phyloP scores from a whole-genome alignment of 2,329 filamentous ascomycete genomes.

The Colletotrichum sp. region DNA sequence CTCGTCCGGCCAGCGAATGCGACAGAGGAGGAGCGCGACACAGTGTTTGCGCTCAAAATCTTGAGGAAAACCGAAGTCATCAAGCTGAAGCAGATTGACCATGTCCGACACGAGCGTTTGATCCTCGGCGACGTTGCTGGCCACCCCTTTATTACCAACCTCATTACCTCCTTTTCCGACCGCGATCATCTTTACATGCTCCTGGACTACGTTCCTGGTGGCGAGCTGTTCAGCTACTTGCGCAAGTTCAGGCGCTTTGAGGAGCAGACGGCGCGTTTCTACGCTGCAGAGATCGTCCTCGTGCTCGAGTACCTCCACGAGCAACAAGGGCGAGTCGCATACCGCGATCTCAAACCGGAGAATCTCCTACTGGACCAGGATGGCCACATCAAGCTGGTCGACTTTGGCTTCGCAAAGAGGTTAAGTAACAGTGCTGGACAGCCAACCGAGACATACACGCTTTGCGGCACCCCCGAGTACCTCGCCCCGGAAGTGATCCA shows the following conservation, averaged over 20 bases:
- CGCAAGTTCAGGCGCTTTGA: constrained; percentile 80
- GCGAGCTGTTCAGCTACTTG: constrained; percentile 84
- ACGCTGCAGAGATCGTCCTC: constrained; percentile 82
- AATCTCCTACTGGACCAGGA: constrained; percentile 79
- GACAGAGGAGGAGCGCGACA: constrained; percentile 56
- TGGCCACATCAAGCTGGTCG: constrained; percentile 81
- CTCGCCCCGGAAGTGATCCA: constrained; percentile 85
- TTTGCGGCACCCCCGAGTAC: constrained; percentile 85
- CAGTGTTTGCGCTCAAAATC: constrained; percentile 84
- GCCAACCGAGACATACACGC: constrained; percentile 75
- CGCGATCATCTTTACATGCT: constrained; percentile 81
- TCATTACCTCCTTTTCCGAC: constrained; percentile 81
- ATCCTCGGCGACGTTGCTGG: constrained; percentile 79
- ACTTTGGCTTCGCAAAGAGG: constrained; percentile 86
- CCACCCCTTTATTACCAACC: constrained; percentile 82
- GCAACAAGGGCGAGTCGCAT: constrained; percentile 76
- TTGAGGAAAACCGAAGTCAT: constrained; percentile 76
- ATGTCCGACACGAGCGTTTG: constrained; percentile 82
- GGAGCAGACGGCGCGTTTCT: constrained; percentile 79
- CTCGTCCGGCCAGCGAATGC: constrained; percentile 69
- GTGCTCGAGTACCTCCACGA: constrained; percentile 84
- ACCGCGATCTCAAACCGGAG: constrained; percentile 82
- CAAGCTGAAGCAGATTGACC: constrained; percentile 84
- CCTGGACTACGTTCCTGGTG: constrained; percentile 82
- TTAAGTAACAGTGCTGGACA: constrained; percentile 60